phyloP scores from a whole-genome alignment of 1,284 basidiomycete species.

The Moesziomyces parantarcticus region DNA sequence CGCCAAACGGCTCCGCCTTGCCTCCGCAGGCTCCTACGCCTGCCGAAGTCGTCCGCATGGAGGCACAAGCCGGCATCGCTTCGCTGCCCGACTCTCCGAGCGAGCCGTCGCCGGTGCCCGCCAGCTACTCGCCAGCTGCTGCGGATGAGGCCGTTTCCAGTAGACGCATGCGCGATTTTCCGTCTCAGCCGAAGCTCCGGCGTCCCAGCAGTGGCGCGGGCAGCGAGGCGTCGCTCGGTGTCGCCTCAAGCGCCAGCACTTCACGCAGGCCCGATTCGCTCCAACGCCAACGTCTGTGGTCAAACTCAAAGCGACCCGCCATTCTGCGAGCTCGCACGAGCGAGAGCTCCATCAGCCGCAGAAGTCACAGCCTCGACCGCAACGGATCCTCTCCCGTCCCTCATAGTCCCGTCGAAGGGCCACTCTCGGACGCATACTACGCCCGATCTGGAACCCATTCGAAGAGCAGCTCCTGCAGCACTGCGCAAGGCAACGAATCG shows the following conservation, averaged over 20 bases:
- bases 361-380: conserved; percentile 29
- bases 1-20: not conserved
- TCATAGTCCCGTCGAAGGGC: conserved; percentile 22
- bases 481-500: conserved; percentile 13
- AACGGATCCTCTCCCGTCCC: conserved; percentile 14
- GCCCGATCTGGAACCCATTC: conserved; percentile 23
- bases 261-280: conserved; percentile 25
- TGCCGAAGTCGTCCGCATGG: conserved; percentile 55
- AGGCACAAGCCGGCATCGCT: conserved; percentile 60
- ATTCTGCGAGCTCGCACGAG: conserved; percentile 31
- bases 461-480: conserved; percentile 36
- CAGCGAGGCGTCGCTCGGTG: conserved; percentile 26
- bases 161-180: conserved; percentile 15
- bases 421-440: conserved; percentile 1
- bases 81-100: conserved; percentile 50
- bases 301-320: conserved; percentile 33
- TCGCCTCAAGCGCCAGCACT: conserved; percentile 5
- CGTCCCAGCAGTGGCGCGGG: conserved; percentile 29
- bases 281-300: conserved; percentile 28
- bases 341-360: conserved; percentile 31
- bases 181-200: conserved; percentile 7
- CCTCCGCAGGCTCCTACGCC: conserved; percentile 40
- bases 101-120: conserved; percentile 38
- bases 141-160: conserved; percentile 7
- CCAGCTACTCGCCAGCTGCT: conserved; percentile 25